A percentile compares a stretch with the other conserved stretches of the same genome.
Evolutionary conservation across 176 grass and related monocot genomes (phyloP).

Genomic region (Eleusine coracana): DNA sequence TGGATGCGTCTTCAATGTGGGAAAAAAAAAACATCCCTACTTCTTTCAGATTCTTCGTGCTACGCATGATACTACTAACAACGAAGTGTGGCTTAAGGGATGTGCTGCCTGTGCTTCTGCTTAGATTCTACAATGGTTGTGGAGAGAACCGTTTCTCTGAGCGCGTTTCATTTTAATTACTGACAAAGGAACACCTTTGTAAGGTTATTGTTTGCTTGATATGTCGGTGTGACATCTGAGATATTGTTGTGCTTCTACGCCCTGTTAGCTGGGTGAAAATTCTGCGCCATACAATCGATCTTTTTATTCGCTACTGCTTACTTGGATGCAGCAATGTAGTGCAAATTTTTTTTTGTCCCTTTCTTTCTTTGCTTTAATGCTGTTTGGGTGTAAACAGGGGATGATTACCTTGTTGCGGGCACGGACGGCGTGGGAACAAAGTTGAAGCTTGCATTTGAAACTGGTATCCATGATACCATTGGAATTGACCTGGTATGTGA

Average conservation of each 20-base stretch:
- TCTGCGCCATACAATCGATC: neutral
- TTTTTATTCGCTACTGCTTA: neutral
- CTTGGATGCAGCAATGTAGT: neutral
- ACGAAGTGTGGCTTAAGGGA: neutral
- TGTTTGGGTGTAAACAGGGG: conserved; percentile 51
- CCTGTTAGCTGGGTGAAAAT: neutral
- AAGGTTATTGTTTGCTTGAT: neutral
- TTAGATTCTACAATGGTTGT: neutral
- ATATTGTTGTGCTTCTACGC: neutral
- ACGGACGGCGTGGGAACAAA: conserved; percentile 95
- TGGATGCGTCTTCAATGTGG: neutral
- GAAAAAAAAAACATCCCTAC: neutral
- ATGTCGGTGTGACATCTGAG: neutral
- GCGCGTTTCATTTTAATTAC: neutral
- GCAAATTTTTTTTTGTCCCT: neutral
- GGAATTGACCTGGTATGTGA: conserved; percentile 82
- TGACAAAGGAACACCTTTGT: neutral
- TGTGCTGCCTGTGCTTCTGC: neutral
- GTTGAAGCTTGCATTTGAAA: conserved; percentile 95
- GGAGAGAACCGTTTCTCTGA: neutral
- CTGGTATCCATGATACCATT: conserved; percentile 95
- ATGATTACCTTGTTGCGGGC: conserved; percentile 77
- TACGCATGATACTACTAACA: neutral
- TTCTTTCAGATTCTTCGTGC: neutral
- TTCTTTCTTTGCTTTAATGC: neutral